Evolutionary conservation across 257 asterid genomes (phyloP), one percentile per base, ranked within the genome.

Genomic region (Solanum chilense): DNA sequence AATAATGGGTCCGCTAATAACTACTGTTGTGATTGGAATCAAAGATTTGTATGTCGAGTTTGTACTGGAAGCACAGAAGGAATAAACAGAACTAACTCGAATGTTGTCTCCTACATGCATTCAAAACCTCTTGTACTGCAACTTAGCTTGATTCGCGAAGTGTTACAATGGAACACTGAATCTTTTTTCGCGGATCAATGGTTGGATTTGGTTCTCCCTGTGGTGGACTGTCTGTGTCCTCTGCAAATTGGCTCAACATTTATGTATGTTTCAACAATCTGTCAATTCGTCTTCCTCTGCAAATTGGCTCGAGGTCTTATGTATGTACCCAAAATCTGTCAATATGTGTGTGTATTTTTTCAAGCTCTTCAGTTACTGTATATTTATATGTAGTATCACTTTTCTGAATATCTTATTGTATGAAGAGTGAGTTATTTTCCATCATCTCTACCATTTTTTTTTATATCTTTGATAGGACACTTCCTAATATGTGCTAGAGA

Each of bases 1-100:
- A 7, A 92, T 94, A 87, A 93, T 94, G 95, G 98, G 98, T 78
- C 98, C 98, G 7, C 82, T 94, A 90, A 92, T 94, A 84, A 94
- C 98, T 6, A 93, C 96, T 3, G 93, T 93, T 39, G 98, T 92
- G 29, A 93, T 92, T 18, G 98, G 94, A 11, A 92, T 94, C 58
- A 94, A 94, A 90, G 92, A 94, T 83, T 89, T 94, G 90, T 94
- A 94, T 47, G 94, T 92, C 23, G 98, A 93, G 89, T 94, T 94
- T 56, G 94, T 93, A 37, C 85, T 94, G 88, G 95, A 90, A 77
- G 92, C 90, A 68, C 89, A 83, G 69, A 89, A 90, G 83, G 92
- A 89, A 71, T 80, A 29, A 80, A 35, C 12, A 80, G 42, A 47
- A 16, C 10, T 27, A 3, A 27, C 7, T 11, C 16, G 15, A 9